A percentile compares a stretch with the other conserved stretches of the same genome.
These are phyloP conservation scores for Phytophthora pistaciae DNA, from an alignment of 352 stramenopile species.

Conservation along the genomic window DNA sequence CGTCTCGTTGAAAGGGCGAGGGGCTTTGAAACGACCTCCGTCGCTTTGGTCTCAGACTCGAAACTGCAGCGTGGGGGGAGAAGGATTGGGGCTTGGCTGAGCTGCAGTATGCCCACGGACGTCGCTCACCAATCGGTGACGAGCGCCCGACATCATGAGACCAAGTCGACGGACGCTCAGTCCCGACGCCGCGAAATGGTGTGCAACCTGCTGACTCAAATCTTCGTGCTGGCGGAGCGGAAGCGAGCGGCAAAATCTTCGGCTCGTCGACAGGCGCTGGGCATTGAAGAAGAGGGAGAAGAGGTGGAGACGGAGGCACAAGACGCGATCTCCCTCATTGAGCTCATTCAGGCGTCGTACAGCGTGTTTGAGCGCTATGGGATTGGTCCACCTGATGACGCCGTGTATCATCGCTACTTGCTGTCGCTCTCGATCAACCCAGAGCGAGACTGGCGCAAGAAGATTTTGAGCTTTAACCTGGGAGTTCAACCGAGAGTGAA, in stretches of 20 bases:
- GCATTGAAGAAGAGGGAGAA: background rate
- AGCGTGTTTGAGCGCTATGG: slow-evolving; percentile 60
- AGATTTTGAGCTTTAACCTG: slow-evolving; percentile 52
- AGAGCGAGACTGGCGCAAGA: slow-evolving; percentile 64
- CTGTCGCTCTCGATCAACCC: slow-evolving; percentile 65
- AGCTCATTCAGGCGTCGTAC: slow-evolving; percentile 69
- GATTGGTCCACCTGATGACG: slow-evolving; percentile 53
- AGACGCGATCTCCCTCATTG: slow-evolving; percentile 58
- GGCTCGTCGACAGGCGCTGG: background rate
- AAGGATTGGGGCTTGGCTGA: background rate
- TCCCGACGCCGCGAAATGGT: slow-evolving; percentile 29
- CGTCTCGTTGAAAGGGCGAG: background rate
- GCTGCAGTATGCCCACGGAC: slow-evolving; percentile 17
- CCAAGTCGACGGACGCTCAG: slow-evolving; percentile 5
- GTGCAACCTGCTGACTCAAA: slow-evolving; percentile 57
- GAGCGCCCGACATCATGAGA: slow-evolving; percentile 8
- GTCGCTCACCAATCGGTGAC: background rate
- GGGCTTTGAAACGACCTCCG: slow-evolving; percentile 26
- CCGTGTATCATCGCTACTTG: slow-evolving; percentile 63
- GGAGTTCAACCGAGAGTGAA: slow-evolving; percentile 21
- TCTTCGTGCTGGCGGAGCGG: slow-evolving; percentile 48
- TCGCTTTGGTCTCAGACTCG: slow-evolving; percentile 22
- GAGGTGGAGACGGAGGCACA: slow-evolving; percentile 2
- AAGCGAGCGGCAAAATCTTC: slow-evolving; percentile 20
- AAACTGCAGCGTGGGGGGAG: slow-evolving; percentile 19